Evolutionary conservation across 1,284 basidiomycete species (phyloP), one percentile per base, ranked within the genome.

Genomic region (Marasmius oreades): DNA sequence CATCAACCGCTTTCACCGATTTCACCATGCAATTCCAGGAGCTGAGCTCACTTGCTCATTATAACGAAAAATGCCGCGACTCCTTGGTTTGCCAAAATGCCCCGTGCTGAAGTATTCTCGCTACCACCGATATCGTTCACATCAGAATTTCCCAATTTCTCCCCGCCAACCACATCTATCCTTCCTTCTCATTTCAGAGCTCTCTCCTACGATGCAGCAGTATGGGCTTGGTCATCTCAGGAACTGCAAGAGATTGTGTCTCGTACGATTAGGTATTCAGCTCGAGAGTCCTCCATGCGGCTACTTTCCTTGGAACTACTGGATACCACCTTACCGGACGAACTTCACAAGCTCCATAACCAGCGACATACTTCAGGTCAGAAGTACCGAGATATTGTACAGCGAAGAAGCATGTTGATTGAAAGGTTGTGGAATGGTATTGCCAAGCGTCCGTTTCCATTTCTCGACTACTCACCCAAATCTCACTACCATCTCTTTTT

Each of bases 231-330:
- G 56, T 79, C 80, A 26, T 88, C 85, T 0, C 61, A 72, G 26
- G 85, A 92, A 63, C 78, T 92, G 37, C 89, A 91, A 64, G 75
- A 79, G 18, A 81, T 90, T 59, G 89, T 91, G 22, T 86, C 86
- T 18, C 76, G 80, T 6, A 87, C 88, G 10, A 90, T 92, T 63
- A 81, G 86, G 18, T 74, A 81, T 33, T 87, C 86, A 14, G 84
- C 87, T 1, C 76, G 79, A 59, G 85, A 89, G 58, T 85, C 85
- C 1, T 88, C 86, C 62, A 83, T 92, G 50, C 86, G 86, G 2
- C 72, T 91, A 3, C 74, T 91, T 22, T 80, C 86, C 6, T 64
- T 80, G 14, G 78, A 86, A 10, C 78, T 78, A 6, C 72, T 88
- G 53, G 86, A 89, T 58, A 73, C 69, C 24, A 77, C 78, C 58